Evolutionary conservation across 2,329 filamentous ascomycete species (phyloP), one percentile per base, ranked within the genome.

Genomic region (Trichoderma atrobrunneum): DNA sequence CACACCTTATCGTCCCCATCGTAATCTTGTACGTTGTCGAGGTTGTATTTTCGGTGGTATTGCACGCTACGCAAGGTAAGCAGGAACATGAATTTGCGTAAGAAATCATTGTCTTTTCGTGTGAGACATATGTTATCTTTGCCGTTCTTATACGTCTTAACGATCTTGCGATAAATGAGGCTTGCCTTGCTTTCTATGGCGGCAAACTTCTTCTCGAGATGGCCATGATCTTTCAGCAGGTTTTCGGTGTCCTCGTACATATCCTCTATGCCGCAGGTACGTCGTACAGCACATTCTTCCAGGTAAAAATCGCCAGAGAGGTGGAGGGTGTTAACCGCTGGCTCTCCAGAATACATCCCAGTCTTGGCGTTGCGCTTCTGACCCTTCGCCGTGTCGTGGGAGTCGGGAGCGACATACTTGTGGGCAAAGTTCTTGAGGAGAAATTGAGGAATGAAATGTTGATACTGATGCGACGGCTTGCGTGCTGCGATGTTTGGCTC

Each of bases 391-490:
- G 7, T 18, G 18, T 26, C 39, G 18, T 16, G 28, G 18, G 34
- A 54, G 24, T 66, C 14, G 18, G 48, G 60, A 11, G 16, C 14
- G 5, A 26, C 34, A 63, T 43, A 63, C 2, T 39, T 39, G 36
- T 70, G 66, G 28, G 66, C 28, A 39, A 61, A 70, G 32, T 62
- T 70, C 21, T 51, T 70, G 21, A 70, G 54, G 12, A 70, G 32
- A 21, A 63, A 70, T 6, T 70, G 66, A 48, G 66, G 66, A 32
- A 70, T 70, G 28, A 70, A 70, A 24, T 70, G 66, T 28, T 70
- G 66, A 32, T 70, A 63, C 18, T 61, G 24, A 54, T 54, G 21
- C 6, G 3, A 1, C 16, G 21, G 39, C 57, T 70, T 70, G n/a
- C 48, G 7, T 3, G 48, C 21, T 54, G 21, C 48, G n/a, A 12